These are phyloP conservation scores for Luzula sylvatica DNA, from an alignment of 176 grass and related monocot species.

Conservation along the genomic window DNA sequence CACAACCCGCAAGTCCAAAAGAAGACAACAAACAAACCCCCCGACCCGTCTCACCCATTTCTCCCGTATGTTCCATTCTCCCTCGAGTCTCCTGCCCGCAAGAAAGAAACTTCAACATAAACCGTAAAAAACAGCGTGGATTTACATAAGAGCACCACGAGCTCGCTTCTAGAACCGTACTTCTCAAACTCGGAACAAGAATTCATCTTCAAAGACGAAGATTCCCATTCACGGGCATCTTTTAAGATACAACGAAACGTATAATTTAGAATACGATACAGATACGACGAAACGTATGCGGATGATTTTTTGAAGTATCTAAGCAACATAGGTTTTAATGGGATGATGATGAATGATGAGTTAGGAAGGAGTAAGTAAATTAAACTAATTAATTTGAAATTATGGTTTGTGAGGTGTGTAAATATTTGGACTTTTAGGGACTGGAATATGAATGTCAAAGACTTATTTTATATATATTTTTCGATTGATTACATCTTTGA, in stretches of 20 bases:
- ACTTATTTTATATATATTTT: no score
- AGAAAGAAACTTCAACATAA: slow-evolving; percentile 23
- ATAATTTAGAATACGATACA: no score
- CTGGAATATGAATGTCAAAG: slow-evolving; percentile 35
- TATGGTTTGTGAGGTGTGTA: slow-evolving; percentile 13
- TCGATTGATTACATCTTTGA: no score
- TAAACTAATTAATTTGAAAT: no score
- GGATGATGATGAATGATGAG: slow-evolving; percentile 99
- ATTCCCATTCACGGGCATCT: slow-evolving; percentile 28
- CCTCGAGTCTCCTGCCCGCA: slow-evolving; percentile 26
- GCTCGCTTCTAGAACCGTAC: slow-evolving; percentile 37
- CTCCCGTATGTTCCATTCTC: slow-evolving; percentile 17
- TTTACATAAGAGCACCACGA: slow-evolving; percentile 46
- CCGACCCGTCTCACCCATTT: neutral
- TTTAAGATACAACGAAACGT: no score
- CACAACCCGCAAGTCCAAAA: slow-evolving; percentile 18
- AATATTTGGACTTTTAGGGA: slow-evolving; percentile 33
- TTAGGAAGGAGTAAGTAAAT: slow-evolving; percentile 28
- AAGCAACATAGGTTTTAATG: slow-evolving; percentile 79
- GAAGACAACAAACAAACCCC: slow-evolving; percentile 2
- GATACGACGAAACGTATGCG: no score
- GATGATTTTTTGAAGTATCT: no score
- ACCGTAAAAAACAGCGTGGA: slow-evolving; percentile 13
- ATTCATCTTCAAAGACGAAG: slow-evolving; percentile 54
- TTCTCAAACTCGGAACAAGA: slow-evolving; percentile 37